These are phyloP conservation scores for Neurospora sp. DNA, from an alignment of 495 filamentous ascomycete species.

Conservation along the genomic window DNA sequence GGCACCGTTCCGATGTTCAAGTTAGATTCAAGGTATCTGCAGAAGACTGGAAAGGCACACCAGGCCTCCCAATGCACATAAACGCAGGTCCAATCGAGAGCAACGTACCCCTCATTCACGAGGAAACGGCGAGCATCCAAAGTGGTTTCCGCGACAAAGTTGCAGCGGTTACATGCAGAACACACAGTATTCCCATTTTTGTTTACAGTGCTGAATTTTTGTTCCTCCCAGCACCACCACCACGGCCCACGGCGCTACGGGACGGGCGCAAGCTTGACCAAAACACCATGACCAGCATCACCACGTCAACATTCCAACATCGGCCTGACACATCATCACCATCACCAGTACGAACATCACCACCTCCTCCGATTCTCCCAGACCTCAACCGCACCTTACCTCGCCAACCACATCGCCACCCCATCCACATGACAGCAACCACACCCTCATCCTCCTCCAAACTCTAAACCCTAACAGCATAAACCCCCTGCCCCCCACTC, in stretches of 20 bases:
- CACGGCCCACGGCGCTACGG: too few relatives aligned
- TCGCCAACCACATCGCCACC: not conserved
- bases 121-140: not conserved
- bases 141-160: not conserved
- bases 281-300: not conserved
- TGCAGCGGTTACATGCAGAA: not conserved
- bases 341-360: not conserved
- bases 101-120: not conserved
- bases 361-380: rapidly evolving
- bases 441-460: not conserved
- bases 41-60: too few relatives aligned
- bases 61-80: not conserved
- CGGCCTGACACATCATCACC: not conserved
- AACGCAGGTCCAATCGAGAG: not conserved
- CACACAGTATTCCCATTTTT: not conserved
- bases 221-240: too few relatives aligned
- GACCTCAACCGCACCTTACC: not conserved
- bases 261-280: too few relatives aligned
- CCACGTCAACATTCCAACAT: not conserved
- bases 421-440: too few relatives aligned
- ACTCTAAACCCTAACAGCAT: constrained; percentile 12
- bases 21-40: too few relatives aligned
- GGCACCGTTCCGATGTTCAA: too few relatives aligned
- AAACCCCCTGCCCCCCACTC: constrained; percentile 20
- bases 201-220: too few relatives aligned